Base-by-base conservation (phyloP, 2,329 filamentous ascomycete species). In the Sporothrix inflata region DNA sequence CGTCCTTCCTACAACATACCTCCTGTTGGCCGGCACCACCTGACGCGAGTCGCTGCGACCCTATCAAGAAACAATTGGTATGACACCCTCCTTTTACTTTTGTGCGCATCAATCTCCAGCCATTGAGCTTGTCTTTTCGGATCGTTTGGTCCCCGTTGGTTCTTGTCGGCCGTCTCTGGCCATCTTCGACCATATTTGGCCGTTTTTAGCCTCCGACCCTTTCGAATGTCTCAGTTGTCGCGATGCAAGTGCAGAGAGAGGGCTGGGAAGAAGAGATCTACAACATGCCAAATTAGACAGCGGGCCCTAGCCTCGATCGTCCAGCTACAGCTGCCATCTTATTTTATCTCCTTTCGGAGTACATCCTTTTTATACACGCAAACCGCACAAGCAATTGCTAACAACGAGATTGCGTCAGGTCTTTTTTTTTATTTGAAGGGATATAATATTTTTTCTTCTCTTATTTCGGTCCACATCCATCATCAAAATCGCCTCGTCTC, bases 181-280 rank as follows among this genome's bases (percentile, higher is more conserved):
- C 19, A 61, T 42, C 57, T 21, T 40, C 24, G 49, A 34, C 27
- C 19, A 61, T 42, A 34, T 21, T 40, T 40, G 57, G 30, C 34
- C 57, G 19, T 61, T 24, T n/a, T n/a, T 7, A 19, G 53, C 14
- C n/a, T n/a, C 12, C 51, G 16, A 34, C 30, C 30, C 55, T 40
- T 30, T 9, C 19, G 19, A 24, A 27, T 65, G 60, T 65, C 38
- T 65, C 60, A 65, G 38, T 27, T 65, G 60, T 65, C 38, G 60
- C 38, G 60, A 65, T 65, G 21, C 60, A 65, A 45, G 60, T 61
- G 38, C 38, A 63, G 24, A 63, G 11, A 24, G 38, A 45, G 42
- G 63, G 63, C 63, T 66, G 63, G 63, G 45, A 66, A 27, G 16
- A 66, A 40, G 40, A 66, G 63, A 66, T 66, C 63, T 66, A 34